Percentiles rank a stretch among this genome's conserved stretches.
These are phyloP conservation scores for Kwoniella shivajii DNA, from an alignment of 1,284 basidiomycete genomes.

Conservation along the genomic window DNA sequence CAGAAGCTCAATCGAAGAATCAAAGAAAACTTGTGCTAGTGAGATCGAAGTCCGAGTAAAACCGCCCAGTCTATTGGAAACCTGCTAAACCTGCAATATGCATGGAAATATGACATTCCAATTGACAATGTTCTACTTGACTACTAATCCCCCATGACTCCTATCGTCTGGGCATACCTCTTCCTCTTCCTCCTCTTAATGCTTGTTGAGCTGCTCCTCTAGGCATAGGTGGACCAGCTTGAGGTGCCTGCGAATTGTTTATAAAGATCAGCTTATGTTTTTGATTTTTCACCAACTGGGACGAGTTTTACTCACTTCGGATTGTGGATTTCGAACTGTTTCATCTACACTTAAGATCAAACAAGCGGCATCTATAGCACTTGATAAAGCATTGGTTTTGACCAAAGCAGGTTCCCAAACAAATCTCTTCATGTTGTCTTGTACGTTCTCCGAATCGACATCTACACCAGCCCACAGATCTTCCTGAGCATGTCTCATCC, in stretches of 20 bases:
- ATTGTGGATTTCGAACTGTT: slow-evolving; percentile 90
- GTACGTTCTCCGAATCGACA: slow-evolving; percentile 89
- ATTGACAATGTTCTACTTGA: background rate
- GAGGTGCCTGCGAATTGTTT: slow-evolving; percentile 35
- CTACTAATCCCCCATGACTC: background rate
- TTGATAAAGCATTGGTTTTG: slow-evolving; percentile 92
- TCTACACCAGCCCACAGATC: slow-evolving; percentile 91
- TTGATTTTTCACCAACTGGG: slow-evolving; percentile 55
- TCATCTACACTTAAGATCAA: slow-evolving; percentile 93
- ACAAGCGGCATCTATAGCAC: slow-evolving; percentile 94
- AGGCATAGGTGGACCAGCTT: slow-evolving; percentile 76
- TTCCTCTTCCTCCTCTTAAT: slow-evolving; percentile 78
- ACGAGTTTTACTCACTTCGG: slow-evolving; percentile 71
- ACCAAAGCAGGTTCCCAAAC: slow-evolving; percentile 98
- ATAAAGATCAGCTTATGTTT: slow-evolving; percentile 40
- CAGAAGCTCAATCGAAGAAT: too few species aligned
- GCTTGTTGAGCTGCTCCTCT: slow-evolving; percentile 81
- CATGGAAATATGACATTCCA: too few species aligned
- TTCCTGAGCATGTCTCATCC: slow-evolving; percentile 92
- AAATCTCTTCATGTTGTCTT: slow-evolving; percentile 94
- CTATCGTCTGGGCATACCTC: slow-evolving; percentile 49
- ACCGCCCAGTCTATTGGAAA: too few species aligned
- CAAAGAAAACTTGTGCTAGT: too few species aligned
- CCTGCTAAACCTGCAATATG: too few species aligned
- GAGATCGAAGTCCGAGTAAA: too few species aligned